Percentiles rank a stretch among this genome's conserved stretches.
Conservation (phyloP, 257 asterid genomes). For the Primulina tabacum region DNA sequence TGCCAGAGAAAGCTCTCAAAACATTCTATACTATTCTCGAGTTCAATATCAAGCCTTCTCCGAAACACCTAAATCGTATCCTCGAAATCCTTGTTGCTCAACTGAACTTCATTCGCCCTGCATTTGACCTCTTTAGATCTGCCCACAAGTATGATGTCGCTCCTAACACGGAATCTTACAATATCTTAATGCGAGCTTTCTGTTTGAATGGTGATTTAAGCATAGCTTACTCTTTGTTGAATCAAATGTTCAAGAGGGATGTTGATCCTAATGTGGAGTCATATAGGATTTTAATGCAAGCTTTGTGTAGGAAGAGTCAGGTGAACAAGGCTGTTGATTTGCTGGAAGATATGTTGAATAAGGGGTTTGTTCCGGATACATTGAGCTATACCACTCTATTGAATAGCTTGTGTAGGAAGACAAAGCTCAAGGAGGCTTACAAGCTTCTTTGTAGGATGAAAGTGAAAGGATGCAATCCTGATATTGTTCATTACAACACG, state of each 20-base stretch:
- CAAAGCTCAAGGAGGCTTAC: constrained; percentile 86
- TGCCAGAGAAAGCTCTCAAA: constrained; percentile 69
- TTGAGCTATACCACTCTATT: constrained; percentile 72
- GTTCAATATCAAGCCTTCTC: constrained; percentile 64
- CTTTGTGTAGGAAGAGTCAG: constrained; percentile 88
- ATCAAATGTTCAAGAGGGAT: constrained; percentile 73
- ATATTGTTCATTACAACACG: constrained; percentile 78
- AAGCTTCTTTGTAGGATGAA: constrained; percentile 93
- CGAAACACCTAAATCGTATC: constrained; percentile 68
- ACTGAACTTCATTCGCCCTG: constrained; percentile 54
- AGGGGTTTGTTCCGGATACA: constrained; percentile 84
- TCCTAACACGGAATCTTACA: constrained; percentile 70
- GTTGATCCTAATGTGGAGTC: constrained; percentile 76
- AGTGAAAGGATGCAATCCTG: constrained; percentile 85
- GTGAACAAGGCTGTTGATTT: constrained; percentile 82
- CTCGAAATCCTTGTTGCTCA: constrained; percentile 65
- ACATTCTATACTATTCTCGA: constrained; percentile 76
- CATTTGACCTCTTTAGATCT: constrained; percentile 70
- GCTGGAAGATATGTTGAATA: constrained; percentile 90
- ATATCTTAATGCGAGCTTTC: constrained; percentile 79
- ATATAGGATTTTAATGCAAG: constrained; percentile 80
- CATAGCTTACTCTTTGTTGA: constrained; percentile 70
- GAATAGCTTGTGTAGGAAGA: constrained; percentile 84
- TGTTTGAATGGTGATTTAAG: constrained; percentile 67
- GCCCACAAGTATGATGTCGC: constrained; percentile 62